Base-by-base conservation (phyloP, 306 rosid genomes). In the Cucumis hystrix region DNA sequence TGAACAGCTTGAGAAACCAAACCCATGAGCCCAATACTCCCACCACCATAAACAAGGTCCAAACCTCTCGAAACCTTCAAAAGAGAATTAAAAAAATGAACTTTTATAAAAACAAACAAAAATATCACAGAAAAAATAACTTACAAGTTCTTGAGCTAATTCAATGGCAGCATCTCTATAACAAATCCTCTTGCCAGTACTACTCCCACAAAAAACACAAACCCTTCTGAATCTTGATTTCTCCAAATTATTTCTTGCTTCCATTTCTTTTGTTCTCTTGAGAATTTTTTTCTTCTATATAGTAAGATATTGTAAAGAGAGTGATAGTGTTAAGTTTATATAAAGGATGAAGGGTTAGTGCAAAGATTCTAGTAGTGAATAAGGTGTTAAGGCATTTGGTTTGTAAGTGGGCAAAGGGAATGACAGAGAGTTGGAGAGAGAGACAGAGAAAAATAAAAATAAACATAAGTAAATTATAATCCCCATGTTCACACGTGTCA, bases 21-120 rank as follows among this genome's bases (percentile, higher is more conserved):
- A 58, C 89, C 92, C 92, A 88, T 88, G 12, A 88, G 74, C n/a
- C 92, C 92, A 21, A 86, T 84, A 59, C 89, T 81, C n/a, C 92
- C 92, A 12, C 92, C 92, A 28, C 92, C 89, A 74, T 88, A 88
- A n/a, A 86, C 89, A 64, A 88, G 92, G 77, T 83, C 87, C 65
- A 88, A 61, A 75, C 78, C 79, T 64, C 84, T 83, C 30, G 85
- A 81, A 13, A 88, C 92, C 92, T 88, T 80, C 33, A 21, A 43
- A 23, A 20, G 7, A 7, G 40, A 20, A 21, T 11, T 0, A 6
- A 25, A 66, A 8, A 3, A 11, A 40, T 39, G 37, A 33, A 33
- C 37, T 33, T 33, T 33, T 33, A 4, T 33, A 40, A 7, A 40
- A 7, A 40, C 8, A 23, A 11, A 43, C 1, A 5, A 7, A 15